Percentiles rank a stretch among this genome's conserved stretches.
phyloP scores from a whole-genome alignment of 1,284 basidiomycete species.

The Cutaneotrichosporon curvatum region DNA sequence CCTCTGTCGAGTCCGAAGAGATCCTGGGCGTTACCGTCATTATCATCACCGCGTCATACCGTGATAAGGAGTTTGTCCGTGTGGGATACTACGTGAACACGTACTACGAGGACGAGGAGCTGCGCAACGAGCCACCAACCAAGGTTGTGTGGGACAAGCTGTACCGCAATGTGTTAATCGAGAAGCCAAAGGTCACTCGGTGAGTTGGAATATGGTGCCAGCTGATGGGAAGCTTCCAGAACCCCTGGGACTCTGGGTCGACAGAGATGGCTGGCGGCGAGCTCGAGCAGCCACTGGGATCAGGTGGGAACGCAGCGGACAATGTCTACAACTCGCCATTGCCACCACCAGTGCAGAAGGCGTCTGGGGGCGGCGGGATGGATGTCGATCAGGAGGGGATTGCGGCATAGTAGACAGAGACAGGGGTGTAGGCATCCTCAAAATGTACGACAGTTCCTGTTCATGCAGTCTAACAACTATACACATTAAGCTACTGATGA shows the following conservation, averaged over 20 bases:
- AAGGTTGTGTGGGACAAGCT: slow-evolving; percentile 70
- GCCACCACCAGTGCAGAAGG: slow-evolving; percentile 37
- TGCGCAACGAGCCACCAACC: slow-evolving; percentile 64
- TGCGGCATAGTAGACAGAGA: slow-evolving; percentile 4
- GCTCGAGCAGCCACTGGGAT: slow-evolving; percentile 8
- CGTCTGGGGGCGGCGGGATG: slow-evolving; percentile 19
- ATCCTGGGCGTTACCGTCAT: slow-evolving; percentile 76
- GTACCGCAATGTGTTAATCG: slow-evolving; percentile 73
- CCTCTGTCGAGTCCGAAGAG: slow-evolving; percentile 54
- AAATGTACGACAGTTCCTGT: slow-evolving; percentile 9
- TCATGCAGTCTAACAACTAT: background rate
- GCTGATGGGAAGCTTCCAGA: slow-evolving; percentile 34
- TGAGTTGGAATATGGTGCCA: slow-evolving; percentile 27
- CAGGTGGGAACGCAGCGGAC: slow-evolving; percentile 2
- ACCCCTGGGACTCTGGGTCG: slow-evolving; percentile 35
- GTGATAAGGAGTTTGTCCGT: slow-evolving; percentile 94
- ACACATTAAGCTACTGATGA: too few species aligned
- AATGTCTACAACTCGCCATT: slow-evolving; percentile 25
- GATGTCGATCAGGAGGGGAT: slow-evolving; percentile 25
- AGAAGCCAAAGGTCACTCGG: slow-evolving; percentile 89
- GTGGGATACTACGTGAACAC: slow-evolving; percentile 99
- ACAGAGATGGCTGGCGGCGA: slow-evolving; percentile 5
- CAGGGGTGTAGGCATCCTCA: background rate
- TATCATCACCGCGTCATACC: slow-evolving; percentile 81
- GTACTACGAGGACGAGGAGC: slow-evolving; percentile 90